These are phyloP conservation scores for Hymenoscyphus repandus DNA, from an alignment of 2,329 filamentous ascomycete species.

Conservation along the genomic window DNA sequence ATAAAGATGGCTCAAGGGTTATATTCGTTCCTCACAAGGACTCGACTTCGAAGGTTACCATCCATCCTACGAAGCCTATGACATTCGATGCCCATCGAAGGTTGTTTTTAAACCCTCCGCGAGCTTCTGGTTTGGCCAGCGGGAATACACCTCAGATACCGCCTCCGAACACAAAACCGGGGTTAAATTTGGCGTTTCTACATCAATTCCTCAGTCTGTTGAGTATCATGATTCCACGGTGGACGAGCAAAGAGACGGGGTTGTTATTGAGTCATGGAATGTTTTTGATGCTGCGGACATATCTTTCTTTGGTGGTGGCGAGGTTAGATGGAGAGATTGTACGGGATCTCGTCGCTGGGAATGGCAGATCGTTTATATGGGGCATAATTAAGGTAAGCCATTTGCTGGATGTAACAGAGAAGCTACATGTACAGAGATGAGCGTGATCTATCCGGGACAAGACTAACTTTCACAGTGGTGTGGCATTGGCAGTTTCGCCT, in stretches of 20 bases:
- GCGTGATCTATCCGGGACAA: too few relatives aligned
- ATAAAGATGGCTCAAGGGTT: conserved; percentile 90
- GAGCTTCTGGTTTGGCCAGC: conserved; percentile 71
- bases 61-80: conserved; percentile 81
- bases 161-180: conserved; percentile 85
- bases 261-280: conserved; percentile 81
- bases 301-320: conserved; percentile 88
- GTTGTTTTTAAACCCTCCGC: conserved; percentile 85
- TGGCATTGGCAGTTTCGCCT: conserved; percentile 85
- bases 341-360: conserved; percentile 89
- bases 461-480: conserved; percentile 59
- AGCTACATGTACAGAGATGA: too few relatives aligned
- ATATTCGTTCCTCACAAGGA: conserved; percentile 94
- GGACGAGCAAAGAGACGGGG: conserved; percentile 93
- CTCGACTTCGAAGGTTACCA: conserved; percentile 83
- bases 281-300: conserved; percentile 88
- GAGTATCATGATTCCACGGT: conserved; percentile 95
- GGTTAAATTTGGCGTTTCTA: conserved; percentile 89
- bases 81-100: conserved; percentile 96
- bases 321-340: conserved; percentile 94
- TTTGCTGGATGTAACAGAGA: not conserved
- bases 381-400: conserved; percentile 69
- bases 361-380: conserved; percentile 81
- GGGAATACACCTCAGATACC: conserved; percentile 64
- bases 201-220: conserved; percentile 95